Evolutionary conservation across 2,329 filamentous ascomycete genomes (phyloP).

Genomic region (Ceratocystiopsis brevicomis): DNA sequence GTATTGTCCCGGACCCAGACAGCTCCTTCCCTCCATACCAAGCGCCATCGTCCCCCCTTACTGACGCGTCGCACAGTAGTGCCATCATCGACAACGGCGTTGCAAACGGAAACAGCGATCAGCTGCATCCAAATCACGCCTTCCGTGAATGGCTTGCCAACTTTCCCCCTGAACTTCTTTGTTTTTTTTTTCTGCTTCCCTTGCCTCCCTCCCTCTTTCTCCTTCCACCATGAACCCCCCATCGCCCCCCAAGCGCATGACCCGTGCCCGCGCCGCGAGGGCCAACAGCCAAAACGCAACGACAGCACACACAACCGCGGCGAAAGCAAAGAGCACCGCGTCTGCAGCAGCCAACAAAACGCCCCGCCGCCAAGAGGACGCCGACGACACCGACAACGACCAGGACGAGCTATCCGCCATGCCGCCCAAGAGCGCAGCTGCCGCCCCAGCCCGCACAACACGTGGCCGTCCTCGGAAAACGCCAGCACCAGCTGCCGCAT

Average conservation of each 20-base stretch:
- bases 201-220: background rate
- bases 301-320: constrained; percentile 17
- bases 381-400: constrained; percentile 21
- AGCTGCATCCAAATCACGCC: too few species aligned
- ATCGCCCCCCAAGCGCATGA: constrained; percentile 14
- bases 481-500: constrained; percentile 1
- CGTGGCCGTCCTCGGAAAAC: constrained; percentile 14
- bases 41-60: too few species aligned
- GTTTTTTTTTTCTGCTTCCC: background rate
- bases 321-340: constrained; percentile 8
- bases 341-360: constrained; percentile 29
- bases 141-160: too few species aligned
- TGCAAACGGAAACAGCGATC: too few species aligned
- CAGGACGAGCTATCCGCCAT: constrained; percentile 15
- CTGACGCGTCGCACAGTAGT: too few species aligned
- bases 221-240: constrained; percentile 10
- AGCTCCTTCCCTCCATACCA: too few species aligned
- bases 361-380: constrained; percentile 34
- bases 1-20: too few species aligned
- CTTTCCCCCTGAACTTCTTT: background rate
- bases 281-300: constrained; percentile 21
- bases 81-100: too few species aligned
- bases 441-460: constrained; percentile 6
- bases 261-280: constrained; percentile 14
- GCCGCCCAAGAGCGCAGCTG: constrained; percentile 12